Conservation (phyloP, 495 filamentous ascomycete genomes). For the Aspergillus sclerotioniger region DNA sequence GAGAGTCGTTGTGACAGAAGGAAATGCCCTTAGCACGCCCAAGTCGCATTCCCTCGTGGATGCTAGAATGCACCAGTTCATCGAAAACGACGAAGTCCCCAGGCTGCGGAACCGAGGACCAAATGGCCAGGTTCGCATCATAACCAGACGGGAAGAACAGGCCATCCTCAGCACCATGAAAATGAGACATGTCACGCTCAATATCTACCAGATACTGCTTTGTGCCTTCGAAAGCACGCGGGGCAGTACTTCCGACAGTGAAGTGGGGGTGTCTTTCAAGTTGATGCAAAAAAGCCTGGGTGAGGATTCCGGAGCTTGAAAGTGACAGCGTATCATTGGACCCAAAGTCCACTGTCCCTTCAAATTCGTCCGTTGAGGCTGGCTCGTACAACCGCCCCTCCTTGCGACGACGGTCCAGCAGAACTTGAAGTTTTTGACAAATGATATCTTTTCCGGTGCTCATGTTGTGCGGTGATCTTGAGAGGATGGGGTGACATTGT, state of each 20-base stretch:
- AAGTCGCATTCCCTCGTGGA: slow-evolving; percentile 63
- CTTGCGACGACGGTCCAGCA: slow-evolving; percentile 5
- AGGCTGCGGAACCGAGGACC: slow-evolving; percentile 55
- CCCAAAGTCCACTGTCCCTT: slow-evolving; percentile 17
- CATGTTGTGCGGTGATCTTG: slow-evolving; percentile 1
- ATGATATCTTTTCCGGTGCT: slow-evolving; percentile 4
- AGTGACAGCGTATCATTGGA: slow-evolving; percentile 25
- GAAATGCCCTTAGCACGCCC: slow-evolving; percentile 43
- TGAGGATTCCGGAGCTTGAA: slow-evolving; percentile 13
- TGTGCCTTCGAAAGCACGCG: slow-evolving; percentile 17
- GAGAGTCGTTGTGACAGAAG: slow-evolving; percentile 50
- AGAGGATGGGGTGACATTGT: no score
- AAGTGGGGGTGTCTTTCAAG: slow-evolving; percentile 18
- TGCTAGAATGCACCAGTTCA: slow-evolving; percentile 65
- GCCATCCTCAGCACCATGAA: slow-evolving; percentile 54
- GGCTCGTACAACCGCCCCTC: slow-evolving; percentile 9
- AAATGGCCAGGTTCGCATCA: slow-evolving; percentile 65
- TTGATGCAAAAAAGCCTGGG: slow-evolving; percentile 14
- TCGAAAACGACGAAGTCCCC: slow-evolving; percentile 65
- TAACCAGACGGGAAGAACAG: slow-evolving; percentile 67
- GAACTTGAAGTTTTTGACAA: not conserved
- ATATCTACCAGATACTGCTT: slow-evolving; percentile 48
- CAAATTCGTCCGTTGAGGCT: not conserved
- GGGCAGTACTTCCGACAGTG: slow-evolving; percentile 9
- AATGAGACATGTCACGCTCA: slow-evolving; percentile 55